Evolutionary conservation across 306 rosid species (phyloP).

Genomic region (Vigna mungo): DNA sequence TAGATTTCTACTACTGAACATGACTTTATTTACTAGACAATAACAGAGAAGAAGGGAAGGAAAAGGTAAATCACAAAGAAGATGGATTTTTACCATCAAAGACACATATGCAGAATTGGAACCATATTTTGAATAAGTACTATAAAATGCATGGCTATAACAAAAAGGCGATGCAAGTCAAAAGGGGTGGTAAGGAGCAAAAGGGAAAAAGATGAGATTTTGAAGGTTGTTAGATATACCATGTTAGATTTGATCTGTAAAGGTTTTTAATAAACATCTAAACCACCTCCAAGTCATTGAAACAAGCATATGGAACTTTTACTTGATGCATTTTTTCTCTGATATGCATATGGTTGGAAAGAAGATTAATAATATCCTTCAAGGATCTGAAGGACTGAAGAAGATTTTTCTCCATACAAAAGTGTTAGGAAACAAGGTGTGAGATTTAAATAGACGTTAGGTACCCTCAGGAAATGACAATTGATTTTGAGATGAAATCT

Average conservation of each 20-base stretch:
- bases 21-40: slow-evolving; percentile 32
- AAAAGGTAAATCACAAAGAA: slow-evolving; percentile 27
- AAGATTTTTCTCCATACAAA: neutral
- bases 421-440: neutral
- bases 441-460: neutral
- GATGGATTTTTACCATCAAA: slow-evolving; percentile 21
- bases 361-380: neutral
- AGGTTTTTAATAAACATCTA: neutral
- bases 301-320: neutral
- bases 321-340: neutral
- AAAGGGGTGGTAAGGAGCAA: neutral
- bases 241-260: slow-evolving; percentile 3
- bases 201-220: slow-evolving; percentile 6
- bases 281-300: neutral
- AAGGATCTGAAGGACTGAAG: neutral
- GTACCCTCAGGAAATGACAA: neutral
- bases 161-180: slow-evolving; percentile 12
- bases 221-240: neutral
- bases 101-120: slow-evolving; percentile 24
- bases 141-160: slow-evolving; percentile 22
- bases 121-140: neutral
- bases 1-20: slow-evolving; percentile 11
- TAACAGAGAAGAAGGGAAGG: neutral
- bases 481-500: neutral
- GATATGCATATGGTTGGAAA: neutral